Base-by-base conservation (phyloP, 1,284 basidiomycete genomes). In the Heterobasidion parviporum region DNA sequence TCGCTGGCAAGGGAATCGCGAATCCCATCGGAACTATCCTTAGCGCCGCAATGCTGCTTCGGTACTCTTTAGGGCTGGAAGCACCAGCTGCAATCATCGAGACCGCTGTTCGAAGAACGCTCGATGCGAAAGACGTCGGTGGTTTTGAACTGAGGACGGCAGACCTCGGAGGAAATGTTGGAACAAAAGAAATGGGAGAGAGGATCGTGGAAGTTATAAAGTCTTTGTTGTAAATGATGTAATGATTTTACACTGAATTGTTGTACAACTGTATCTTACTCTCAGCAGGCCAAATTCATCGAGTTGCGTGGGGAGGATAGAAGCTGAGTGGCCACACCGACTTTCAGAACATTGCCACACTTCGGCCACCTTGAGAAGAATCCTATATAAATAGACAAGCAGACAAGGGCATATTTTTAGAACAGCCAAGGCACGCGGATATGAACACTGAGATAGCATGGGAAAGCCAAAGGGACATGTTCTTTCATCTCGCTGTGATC, bases 1-100 rank as follows among this genome's bases (percentile, higher is more conserved):
- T 98, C 63, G 94, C 95, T 7, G 94, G 94, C 2, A 78, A 92
- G 69, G 92, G 92, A 35, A 94, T 98, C 65, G 96, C 96, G 60
- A 99, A 98, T 73, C 96, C 96, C 35, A 83, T 99, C 63, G 97
- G 96, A 53, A 98, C 96, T 15, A 98, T 99, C 68, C 86, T 99
- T 56, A 97, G 94, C 56, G 92, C 91, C 5, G 95, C 95, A 3
- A 87, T 99, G 87, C 86, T 98, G 58, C 80, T 98, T 55, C 83
- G 95, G 52, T 99, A 98, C 74, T 98, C 96, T 45, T 85, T 98
- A 41, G 92, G 92, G 26, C 78, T 94, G 57, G 89, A 92, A 59
- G 81, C 79, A 61, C 84, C 91, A 63, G 96, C 96, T 1, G 78
- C 80, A 52, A 84, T 89, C 32, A 87, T 99, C 61, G 97, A 99